A percentile compares a stretch with the other conserved stretches of the same genome.
phyloP scores from a whole-genome alignment of 2,329 filamentous ascomycete species.

The Leptographium flavum region DNA sequence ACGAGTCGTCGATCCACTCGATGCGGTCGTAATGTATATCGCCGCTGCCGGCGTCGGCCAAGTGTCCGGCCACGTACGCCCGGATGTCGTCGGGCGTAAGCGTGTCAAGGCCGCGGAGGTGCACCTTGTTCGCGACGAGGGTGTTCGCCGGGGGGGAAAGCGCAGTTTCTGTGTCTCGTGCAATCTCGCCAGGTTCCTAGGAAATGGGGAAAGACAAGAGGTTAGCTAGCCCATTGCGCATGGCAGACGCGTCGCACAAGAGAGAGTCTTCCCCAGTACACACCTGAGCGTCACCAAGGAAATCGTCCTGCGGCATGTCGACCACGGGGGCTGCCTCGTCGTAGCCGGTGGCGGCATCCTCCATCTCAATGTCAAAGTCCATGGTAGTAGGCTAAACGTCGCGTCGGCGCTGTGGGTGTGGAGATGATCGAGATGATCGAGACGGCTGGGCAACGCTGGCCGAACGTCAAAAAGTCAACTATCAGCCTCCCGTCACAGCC shows the following conservation, averaged over 20 bases:
- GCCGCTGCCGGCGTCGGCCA: conserved; percentile 32
- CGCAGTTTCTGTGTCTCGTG: conserved; percentile 19
- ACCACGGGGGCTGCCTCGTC: neutral
- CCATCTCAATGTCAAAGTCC: conserved; percentile 63
- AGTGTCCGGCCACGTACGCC: conserved; percentile 58
- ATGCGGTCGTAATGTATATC: conserved; percentile 47
- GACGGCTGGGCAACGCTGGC: too few relatives aligned
- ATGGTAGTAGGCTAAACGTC: conserved; percentile 34
- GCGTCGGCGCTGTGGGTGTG: too few relatives aligned
- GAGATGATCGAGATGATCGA: too few relatives aligned
- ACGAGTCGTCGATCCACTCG: conserved; percentile 92
- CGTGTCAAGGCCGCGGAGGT: conserved; percentile 70
- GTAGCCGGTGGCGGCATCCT: conserved; percentile 30
- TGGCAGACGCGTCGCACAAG: too few relatives aligned
- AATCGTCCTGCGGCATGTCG: conserved; percentile 20
- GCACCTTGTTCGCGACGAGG: conserved; percentile 51
- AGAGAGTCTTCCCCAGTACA: too few relatives aligned
- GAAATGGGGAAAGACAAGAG: too few relatives aligned
- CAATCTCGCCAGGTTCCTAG: conserved; percentile 28
- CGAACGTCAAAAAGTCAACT: too few relatives aligned
- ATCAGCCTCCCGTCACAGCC: too few relatives aligned
- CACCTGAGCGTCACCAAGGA: conserved; percentile 15
- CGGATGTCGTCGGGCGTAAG: conserved; percentile 71
- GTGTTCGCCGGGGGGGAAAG: conserved; percentile 6
- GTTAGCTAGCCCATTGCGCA: too few relatives aligned